phyloP scores from a whole-genome alignment of 306 rosid species.

The Vachellia pachyceras region DNA sequence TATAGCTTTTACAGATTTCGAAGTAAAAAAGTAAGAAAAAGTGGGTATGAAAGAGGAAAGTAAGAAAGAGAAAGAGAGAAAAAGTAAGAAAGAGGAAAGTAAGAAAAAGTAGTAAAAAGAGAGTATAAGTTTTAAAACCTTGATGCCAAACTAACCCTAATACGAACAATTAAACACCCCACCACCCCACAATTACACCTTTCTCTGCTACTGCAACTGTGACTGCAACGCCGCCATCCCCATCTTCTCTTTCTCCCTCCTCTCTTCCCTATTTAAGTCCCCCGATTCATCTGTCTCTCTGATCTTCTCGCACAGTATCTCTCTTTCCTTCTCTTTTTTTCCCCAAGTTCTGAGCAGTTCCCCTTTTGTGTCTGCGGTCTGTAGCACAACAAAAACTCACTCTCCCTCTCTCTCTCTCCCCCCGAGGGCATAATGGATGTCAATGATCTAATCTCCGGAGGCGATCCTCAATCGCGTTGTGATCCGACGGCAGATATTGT shows the following conservation, averaged over 20 bases:
- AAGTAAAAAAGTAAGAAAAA: no score
- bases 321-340: constrained; percentile 33
- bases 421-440: constrained; percentile 26
- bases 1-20: no score
- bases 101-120: no score
- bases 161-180: not conserved
- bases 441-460: constrained; percentile 51
- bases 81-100: no score
- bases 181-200: constrained; percentile 51
- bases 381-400: constrained; percentile 37
- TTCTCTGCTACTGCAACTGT: constrained; percentile 15
- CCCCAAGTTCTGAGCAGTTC: constrained; percentile 42
- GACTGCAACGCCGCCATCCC: constrained; percentile 88
- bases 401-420: constrained; percentile 9
- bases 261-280: constrained; percentile 57
- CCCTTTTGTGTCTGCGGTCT: constrained; percentile 48
- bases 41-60: no score
- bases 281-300: constrained; percentile 34
- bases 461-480: constrained; percentile 17
- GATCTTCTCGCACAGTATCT: constrained; percentile 37
- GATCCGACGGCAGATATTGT: not conserved
- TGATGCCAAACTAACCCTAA: no score
- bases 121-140: no score
- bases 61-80: no score
- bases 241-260: constrained; percentile 50